These are phyloP conservation scores for Malus fusca DNA, from an alignment of 306 rosid species.

Conservation along the genomic window DNA sequence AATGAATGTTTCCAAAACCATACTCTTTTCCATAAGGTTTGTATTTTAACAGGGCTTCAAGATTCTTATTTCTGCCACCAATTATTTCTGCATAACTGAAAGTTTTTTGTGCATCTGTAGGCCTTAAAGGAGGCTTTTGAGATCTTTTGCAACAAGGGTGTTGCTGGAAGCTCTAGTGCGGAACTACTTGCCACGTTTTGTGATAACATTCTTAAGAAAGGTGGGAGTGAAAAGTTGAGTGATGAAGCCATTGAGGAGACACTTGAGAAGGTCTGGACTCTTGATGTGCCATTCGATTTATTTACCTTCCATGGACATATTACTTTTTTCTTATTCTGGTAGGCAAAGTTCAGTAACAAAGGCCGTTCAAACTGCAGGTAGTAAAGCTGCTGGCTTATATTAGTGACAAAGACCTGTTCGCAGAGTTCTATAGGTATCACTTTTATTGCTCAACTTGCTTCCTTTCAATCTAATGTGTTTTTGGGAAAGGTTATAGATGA, in stretches of 20 bases:
- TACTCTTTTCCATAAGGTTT: conserved; percentile 52
- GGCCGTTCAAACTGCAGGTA: conserved; percentile 24
- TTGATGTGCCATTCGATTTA: conserved; percentile 3
- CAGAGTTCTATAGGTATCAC: conserved; percentile 40
- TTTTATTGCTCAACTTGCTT: neutral
- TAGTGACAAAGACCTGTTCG: conserved; percentile 51
- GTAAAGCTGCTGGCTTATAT: conserved; percentile 49
- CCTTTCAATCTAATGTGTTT: neutral
- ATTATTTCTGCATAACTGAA: conserved; percentile 13
- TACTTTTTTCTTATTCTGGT: neutral
- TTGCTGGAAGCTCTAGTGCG: conserved; percentile 48
- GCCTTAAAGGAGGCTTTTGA: conserved; percentile 51
- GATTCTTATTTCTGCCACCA: neutral
- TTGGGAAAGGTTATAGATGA: neutral
- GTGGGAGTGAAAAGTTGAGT: conserved; percentile 52
- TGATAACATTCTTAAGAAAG: conserved; percentile 49
- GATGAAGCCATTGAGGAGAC: conserved; percentile 61
- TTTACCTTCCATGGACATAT: neutral
- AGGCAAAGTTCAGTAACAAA: neutral
- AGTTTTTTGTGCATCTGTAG: conserved; percentile 9
- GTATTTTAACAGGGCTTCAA: conserved; percentile 1
- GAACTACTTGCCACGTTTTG: conserved; percentile 48
- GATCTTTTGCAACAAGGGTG: conserved; percentile 51
- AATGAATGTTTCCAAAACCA: conserved; percentile 81
- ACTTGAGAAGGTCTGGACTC: conserved; percentile 66